These are phyloP conservation scores for Prototheca stagnorum DNA, from an alignment of 163 green algal species.

Conservation along the genomic window DNA sequence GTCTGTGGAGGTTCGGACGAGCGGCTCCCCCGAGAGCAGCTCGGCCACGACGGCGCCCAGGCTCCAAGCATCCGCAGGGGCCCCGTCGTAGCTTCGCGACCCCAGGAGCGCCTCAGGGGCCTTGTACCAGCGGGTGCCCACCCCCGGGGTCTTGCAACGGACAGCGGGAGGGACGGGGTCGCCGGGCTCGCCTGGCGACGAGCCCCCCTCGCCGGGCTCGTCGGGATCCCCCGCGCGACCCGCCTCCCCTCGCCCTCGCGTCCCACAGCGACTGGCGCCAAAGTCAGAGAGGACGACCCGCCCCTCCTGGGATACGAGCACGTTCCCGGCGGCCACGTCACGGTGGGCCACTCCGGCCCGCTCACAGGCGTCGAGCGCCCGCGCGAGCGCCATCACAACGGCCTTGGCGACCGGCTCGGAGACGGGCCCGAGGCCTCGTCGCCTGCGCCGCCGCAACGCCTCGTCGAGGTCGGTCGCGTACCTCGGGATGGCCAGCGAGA, in stretches of 20 bases:
- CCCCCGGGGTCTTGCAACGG: constrained; percentile 8
- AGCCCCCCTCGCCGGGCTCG: too few species aligned
- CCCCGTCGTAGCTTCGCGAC: constrained; percentile 13
- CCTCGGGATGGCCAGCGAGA: background rate
- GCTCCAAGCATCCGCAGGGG: constrained; percentile 36
- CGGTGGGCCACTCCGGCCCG: constrained; percentile 34
- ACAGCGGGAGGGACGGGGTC: background rate
- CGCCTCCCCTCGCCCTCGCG: background rate
- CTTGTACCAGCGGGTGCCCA: constrained; percentile 41
- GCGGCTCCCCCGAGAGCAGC: constrained; percentile 35
- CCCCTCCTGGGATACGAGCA: constrained; percentile 32
- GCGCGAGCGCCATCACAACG: constrained; percentile 37
- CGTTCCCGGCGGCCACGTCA: constrained; percentile 71
- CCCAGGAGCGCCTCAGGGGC: constrained; percentile 40
- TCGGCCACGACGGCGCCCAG: constrained; percentile 30
- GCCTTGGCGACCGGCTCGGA: constrained; percentile 3
- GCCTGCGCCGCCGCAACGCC: background rate
- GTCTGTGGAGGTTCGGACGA: constrained; percentile 52
- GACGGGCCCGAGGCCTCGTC: background rate
- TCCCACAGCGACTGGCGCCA: constrained; percentile 22
- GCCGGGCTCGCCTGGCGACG: background rate
- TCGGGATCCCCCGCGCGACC: background rate
- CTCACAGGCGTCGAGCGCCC: constrained; percentile 45
- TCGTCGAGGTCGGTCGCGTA: background rate
- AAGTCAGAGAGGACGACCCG: constrained; percentile 31